A percentile compares a stretch with the other conserved stretches of the same genome.
Conservation (phyloP, 345 rosid genomes). For the Acer negundo region DNA sequence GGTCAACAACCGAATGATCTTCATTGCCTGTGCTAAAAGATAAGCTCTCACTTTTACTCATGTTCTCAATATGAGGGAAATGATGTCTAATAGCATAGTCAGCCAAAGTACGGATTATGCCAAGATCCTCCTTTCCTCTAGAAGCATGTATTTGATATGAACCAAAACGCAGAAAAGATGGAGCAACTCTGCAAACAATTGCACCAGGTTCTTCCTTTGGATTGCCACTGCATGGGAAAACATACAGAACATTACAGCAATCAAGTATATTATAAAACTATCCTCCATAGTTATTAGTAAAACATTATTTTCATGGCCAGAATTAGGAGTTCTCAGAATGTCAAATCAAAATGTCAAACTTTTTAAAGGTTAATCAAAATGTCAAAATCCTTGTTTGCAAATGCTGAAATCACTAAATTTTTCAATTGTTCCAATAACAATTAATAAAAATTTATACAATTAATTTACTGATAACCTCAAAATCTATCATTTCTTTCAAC, state of each 20-base stretch:
- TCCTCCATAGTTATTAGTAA: slow-evolving; percentile 2
- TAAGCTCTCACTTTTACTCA: slow-evolving; percentile 75
- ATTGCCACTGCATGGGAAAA: slow-evolving; percentile 71
- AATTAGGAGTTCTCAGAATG: neutral
- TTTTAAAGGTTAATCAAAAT: neutral
- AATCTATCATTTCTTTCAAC: no score
- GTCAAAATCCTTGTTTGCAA: neutral
- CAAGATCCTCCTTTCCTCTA: slow-evolving; percentile 88
- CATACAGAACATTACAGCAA: slow-evolving; percentile 9
- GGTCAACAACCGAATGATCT: slow-evolving; percentile 81
- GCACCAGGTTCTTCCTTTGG: slow-evolving; percentile 98
- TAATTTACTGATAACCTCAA: neutral
- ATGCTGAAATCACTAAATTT: neutral
- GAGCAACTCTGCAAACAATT: slow-evolving; percentile 90
- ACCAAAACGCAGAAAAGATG: slow-evolving; percentile 86
- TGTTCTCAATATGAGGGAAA: slow-evolving; percentile 84
- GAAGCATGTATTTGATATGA: slow-evolving; percentile 91
- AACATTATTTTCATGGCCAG: neutral
- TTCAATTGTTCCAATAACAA: neutral
- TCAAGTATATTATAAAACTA: neutral
- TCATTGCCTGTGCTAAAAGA: slow-evolving; percentile 83
- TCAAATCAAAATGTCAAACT: neutral
- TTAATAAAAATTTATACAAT: neutral
- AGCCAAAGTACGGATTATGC: slow-evolving; percentile 73
- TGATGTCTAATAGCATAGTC: slow-evolving; percentile 92